phyloP scores from a whole-genome alignment of 148 eudicot genomes.

The Tetragonia tetragonoides region DNA sequence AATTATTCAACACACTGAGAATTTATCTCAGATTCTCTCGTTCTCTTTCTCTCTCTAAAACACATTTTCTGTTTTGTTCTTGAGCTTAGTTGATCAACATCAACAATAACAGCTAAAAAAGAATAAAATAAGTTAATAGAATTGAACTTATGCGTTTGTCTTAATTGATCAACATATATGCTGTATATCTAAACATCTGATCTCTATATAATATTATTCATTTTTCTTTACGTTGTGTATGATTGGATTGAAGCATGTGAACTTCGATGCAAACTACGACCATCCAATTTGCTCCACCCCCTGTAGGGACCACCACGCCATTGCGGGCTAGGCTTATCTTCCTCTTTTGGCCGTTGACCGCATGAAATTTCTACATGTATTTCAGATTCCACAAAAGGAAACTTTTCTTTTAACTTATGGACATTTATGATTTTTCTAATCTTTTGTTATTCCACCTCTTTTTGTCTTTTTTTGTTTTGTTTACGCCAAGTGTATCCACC shows the following conservation, averaged over 20 bases:
- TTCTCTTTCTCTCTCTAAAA: too few relatives aligned
- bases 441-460: not conserved
- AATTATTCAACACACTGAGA: too few relatives aligned
- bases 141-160: too few relatives aligned
- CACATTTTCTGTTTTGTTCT: too few relatives aligned
- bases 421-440: not conserved
- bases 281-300: constrained; percentile 8
- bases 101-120: too few relatives aligned
- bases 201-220: too few relatives aligned
- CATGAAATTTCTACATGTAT: not conserved
- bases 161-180: too few relatives aligned
- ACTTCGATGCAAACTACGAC: not conserved
- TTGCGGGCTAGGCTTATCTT: not conserved
- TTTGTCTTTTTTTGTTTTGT: not conserved
- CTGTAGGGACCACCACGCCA: not conserved
- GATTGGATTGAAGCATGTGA: not conserved
- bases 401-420: not conserved
- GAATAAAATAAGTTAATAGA: too few relatives aligned
- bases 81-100: too few relatives aligned
- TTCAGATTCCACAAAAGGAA: not conserved
- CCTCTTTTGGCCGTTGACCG: not conserved
- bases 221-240: not conserved
- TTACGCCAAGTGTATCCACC: too few relatives aligned
- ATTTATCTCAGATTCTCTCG: too few relatives aligned
- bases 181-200: too few relatives aligned